Base-by-base conservation (phyloP, 2,329 filamentous ascomycete genomes). In the Ophiobolus disseminans region DNA sequence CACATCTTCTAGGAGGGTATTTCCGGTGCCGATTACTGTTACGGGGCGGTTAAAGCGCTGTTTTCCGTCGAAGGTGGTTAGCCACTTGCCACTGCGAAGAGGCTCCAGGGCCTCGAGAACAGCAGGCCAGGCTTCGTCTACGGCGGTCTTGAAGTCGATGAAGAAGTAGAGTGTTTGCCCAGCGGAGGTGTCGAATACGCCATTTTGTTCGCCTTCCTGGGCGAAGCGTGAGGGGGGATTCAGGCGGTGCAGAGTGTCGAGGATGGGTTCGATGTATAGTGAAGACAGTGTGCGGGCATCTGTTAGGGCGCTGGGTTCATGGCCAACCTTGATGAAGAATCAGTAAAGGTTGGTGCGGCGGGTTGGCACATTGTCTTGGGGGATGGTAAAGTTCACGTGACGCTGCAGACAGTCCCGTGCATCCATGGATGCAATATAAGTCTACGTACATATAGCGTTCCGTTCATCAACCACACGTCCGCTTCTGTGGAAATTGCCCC, bases 81-180 rank as follows among this genome's bases (percentile, higher is more conserved):
- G 75, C 58, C 80, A 85, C 36, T 76, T 76, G 16, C 74, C 76
- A 8, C 72, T 64, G n/a, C 80, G 77, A 3, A 87, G 76, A 1
- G 84, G 85, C 38, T 82, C 71, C 1, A 88, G 73, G 0, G 82
- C 83, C 19, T 76, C 60, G 26, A 85, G 73, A 2, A 86, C 83
- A 25, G 75, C 76, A 2, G 82, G 74, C 75, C 81, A 86, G 1
- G 85, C 85, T 23, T 74, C 75, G 0, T 70, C 60, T 5, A 83
- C 83, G 26, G 78, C 71, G 0, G 84, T 86, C 68, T 87, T 87
- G 48, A 86, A 61, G 62, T 87, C 85, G 48, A 87, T 80, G 69
- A 85, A 86, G 37, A 87, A 75, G 71, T 86, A 86, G 5, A 88
- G 75, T 0, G 84, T 86, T 66, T 86, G 83, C 5, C 67, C 74